Base-by-base conservation (phyloP, 495 filamentous ascomycete genomes). In the Hyaloscypha hepaticicola region DNA sequence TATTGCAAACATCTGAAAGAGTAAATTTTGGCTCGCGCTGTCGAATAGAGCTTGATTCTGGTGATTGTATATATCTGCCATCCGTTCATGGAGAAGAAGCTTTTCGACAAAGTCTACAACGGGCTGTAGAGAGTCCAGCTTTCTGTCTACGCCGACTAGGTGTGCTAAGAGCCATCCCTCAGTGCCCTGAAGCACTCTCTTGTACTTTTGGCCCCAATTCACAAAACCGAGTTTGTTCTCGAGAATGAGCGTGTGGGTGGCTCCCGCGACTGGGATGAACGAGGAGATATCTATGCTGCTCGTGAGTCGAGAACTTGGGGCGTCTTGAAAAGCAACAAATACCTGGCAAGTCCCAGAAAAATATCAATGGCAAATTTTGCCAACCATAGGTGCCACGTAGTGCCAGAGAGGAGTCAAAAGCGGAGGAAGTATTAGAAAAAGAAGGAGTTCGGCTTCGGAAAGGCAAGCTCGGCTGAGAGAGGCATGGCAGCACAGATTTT, bases 261-360 rank as follows among this genome's bases (percentile, higher is more conserved):
- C 29, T 58, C 8, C 55, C 27, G 27, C 12, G 28, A 34, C 27
- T 8, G 55, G 55, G 55, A 58, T 58, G 55, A 58, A 38, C 27
- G 55, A 34, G 55, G 27, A 58, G 55, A 58, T 34, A 34, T 34
- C 55, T 58, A 58, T 58, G n/a, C 34, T 58, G 55, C 55, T 33
- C 6, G 55, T 34, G 55, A 58, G 55, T 58, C 55, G 27, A 34
- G 26, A 34, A 34, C 27, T 33, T 41, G 55, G 9, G 6, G 27
- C 3, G 27, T 21, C 27, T 58, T 58, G 55, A 58, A 27, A 58
- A 58, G 27, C 55, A 58, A 50, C 34, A 34, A 5, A 33, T 58
- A 58, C 55, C 55, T 31, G 55, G 55, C 55, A 34, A 58, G 55
- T 58, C 27, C 27, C 27, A 58, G 55, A 58, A 58, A 34, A 34